Conservation (phyloP, 148 eudicot species). For the Talinum fruticosum region DNA sequence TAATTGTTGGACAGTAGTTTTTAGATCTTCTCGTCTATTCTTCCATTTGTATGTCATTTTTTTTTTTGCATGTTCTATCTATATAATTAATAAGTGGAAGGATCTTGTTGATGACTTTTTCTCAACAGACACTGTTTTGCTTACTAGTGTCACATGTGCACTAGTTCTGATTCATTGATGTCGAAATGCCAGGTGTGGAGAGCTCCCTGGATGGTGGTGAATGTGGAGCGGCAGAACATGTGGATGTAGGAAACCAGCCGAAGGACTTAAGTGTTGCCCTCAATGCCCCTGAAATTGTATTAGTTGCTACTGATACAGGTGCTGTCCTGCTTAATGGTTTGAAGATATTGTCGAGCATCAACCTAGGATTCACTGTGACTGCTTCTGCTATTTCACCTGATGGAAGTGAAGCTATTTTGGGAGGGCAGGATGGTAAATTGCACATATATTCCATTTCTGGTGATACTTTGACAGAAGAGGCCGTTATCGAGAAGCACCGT, state of each 20-base stretch:
- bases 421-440: slow-evolving; percentile 85
- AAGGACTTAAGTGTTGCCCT: slow-evolving; percentile 80
- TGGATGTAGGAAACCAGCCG: slow-evolving; percentile 87
- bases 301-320: slow-evolving; percentile 79
- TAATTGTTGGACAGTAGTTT: not conserved
- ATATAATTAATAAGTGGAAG: not conserved
- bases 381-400: slow-evolving; percentile 81
- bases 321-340: slow-evolving; percentile 69
- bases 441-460: slow-evolving; percentile 69
- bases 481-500: slow-evolving; percentile 82
- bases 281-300: slow-evolving; percentile 51
- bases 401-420: slow-evolving; percentile 86
- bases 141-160: not conserved
- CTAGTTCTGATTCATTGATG: not conserved
- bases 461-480: slow-evolving; percentile 76
- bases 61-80: not conserved
- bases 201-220: slow-evolving; percentile 63
- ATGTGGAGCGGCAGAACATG: slow-evolving; percentile 59
- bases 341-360: slow-evolving; percentile 55
- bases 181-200: slow-evolving; percentile 66
- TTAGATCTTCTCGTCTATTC: not conserved
- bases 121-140: not conserved
- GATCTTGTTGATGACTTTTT: not conserved
- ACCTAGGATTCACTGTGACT: slow-evolving; percentile 73
- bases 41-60: not conserved